A percentile compares a stretch with the other conserved stretches of the same genome.
phyloP scores from a whole-genome alignment of 2,329 filamentous ascomycete species.

The Monilinia fructicola region DNA sequence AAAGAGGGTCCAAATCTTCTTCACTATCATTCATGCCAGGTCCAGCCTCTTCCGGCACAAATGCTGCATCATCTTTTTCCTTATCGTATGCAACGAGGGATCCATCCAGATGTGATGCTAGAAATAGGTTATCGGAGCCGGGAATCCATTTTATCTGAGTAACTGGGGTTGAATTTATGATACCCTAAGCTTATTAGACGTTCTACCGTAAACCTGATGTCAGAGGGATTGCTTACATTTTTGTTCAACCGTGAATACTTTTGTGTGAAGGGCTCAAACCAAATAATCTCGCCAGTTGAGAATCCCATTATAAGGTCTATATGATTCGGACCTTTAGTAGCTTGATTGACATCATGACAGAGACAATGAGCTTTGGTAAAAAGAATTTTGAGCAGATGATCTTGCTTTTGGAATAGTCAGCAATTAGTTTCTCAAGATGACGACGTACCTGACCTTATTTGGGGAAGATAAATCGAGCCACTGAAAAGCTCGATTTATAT shows the following conservation, averaged over 20 bases:
- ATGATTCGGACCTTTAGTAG: slow-evolving; percentile 77
- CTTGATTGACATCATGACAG: slow-evolving; percentile 85
- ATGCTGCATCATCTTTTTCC: slow-evolving; percentile 85
- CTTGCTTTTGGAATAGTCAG: slow-evolving; percentile 56
- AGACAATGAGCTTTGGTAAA: slow-evolving; percentile 96
- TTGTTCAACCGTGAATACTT: slow-evolving; percentile 96
- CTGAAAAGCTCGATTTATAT: slow-evolving; percentile 92
- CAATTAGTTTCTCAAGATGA: neutral
- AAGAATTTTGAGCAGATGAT: slow-evolving; percentile 91
- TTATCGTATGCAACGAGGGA: slow-evolving; percentile 94
- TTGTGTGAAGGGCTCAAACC: slow-evolving; percentile 96
- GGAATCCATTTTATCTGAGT: slow-evolving; percentile 91
- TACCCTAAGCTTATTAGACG: slow-evolving; percentile 55
- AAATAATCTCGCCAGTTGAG: slow-evolving; percentile 94
- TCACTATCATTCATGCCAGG: slow-evolving; percentile 39
- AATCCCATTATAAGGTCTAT: slow-evolving; percentile 94
- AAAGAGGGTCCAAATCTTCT: slow-evolving; percentile 39
- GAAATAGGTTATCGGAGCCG: slow-evolving; percentile 86
- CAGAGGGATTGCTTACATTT: slow-evolving; percentile 58
- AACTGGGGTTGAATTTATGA: slow-evolving; percentile 83
- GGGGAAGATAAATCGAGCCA: slow-evolving; percentile 87
- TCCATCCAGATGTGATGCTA: slow-evolving; percentile 90
- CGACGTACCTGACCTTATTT: slow-evolving; percentile 53
- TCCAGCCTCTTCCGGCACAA: slow-evolving; percentile 65
- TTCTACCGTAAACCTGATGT: neutral